Base-by-base conservation (phyloP, 2,329 filamentous ascomycete species). In the Chaetomiaceae sp. region DNA sequence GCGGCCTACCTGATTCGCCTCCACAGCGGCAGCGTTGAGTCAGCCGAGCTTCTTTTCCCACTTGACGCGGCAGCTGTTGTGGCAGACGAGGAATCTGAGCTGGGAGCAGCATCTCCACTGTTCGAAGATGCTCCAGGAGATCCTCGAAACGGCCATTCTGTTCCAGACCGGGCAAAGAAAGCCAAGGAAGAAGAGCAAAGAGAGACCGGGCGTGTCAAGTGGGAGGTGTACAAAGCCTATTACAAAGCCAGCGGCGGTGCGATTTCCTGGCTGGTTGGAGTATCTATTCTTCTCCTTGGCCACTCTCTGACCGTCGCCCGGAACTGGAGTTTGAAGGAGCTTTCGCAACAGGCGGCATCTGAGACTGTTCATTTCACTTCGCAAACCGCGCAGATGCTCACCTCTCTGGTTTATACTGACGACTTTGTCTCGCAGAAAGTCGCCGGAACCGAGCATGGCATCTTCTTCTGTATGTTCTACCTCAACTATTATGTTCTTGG, bases 261-360 rank as follows among this genome's bases (percentile, higher is more conserved):
- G 1, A 8, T 63, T 1, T 58, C 63, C 5, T 70, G 67, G 68
- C 16, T 61, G 1, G 14, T 62, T 3, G 62, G 63, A 16, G 23
- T 68, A 2, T 51, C 51, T 8, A 41, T 59, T 1, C 51, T 67
- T 3, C 45, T 67, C 16, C 47, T 69, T 6, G 41, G 54, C 8
- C 65, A 66, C 16, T 48, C 62, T 13, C 36, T 66, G 6, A 53
- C 54, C 1, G 62, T 70, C 3, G 61, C 59, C 8, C 58, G 65
- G 13, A 66, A 65, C 0, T 70, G 67, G 66, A 65, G 66, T 41
- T 57, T 70, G 40, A 70, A 70, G 51, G 64, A 69, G 33, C 61
- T 70, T 6, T 60, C 67, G 0, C 62, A 64, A 14, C 64, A 62
- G 36, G 59, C 64, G 3, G 55, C 62, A 1, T 48, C 58, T 8